Percentiles rank a stretch among this genome's conserved stretches.
Evolutionary conservation across 2,329 filamentous ascomycete genomes (phyloP).

Genomic region (Claviceps pazoutovae): DNA sequence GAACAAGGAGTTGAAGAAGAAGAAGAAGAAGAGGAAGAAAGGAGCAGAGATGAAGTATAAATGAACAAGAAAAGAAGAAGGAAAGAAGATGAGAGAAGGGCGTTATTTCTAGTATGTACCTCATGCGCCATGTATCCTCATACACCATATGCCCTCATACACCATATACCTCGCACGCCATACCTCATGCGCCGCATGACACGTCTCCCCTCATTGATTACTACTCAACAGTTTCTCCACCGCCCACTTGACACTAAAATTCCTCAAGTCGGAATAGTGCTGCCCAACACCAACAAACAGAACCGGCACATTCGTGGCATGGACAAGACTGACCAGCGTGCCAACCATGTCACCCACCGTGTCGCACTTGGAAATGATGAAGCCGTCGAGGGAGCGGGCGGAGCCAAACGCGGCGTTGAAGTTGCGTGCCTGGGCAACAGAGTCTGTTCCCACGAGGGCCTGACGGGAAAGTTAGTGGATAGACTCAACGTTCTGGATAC

Average conservation of each 20-base stretch:
- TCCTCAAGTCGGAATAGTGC: conserved; percentile 54
- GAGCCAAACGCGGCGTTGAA: conserved; percentile 88
- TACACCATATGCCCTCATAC: too few relatives aligned
- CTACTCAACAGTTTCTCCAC: conserved; percentile 50
- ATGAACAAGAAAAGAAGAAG: not conserved
- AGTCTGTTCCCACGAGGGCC: conserved; percentile 90
- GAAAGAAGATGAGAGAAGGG: not conserved
- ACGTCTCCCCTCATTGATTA: conserved; percentile 17
- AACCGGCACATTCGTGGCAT: conserved; percentile 91
- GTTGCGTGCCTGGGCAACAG: conserved; percentile 87
- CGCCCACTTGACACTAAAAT: conserved; percentile 56
- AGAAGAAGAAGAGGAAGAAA: too few relatives aligned
- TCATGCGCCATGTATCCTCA: too few relatives aligned
- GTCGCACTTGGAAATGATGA: conserved; percentile 97
- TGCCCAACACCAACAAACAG: conserved; percentile 72
- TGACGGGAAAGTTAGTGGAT: conserved; percentile 11
- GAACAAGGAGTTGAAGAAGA: too few relatives aligned
- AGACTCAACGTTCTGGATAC: too few relatives aligned
- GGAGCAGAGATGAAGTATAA: too few relatives aligned
- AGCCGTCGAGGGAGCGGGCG: conserved; percentile 72
- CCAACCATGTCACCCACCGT: conserved; percentile 98
- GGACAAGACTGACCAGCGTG: conserved; percentile 90
- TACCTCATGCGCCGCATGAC: too few relatives aligned
- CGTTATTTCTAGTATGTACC: too few relatives aligned
- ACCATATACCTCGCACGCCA: too few relatives aligned